phyloP scores from a whole-genome alignment of 495 filamentous ascomycete species.

The Aspergillus campestris region DNA sequence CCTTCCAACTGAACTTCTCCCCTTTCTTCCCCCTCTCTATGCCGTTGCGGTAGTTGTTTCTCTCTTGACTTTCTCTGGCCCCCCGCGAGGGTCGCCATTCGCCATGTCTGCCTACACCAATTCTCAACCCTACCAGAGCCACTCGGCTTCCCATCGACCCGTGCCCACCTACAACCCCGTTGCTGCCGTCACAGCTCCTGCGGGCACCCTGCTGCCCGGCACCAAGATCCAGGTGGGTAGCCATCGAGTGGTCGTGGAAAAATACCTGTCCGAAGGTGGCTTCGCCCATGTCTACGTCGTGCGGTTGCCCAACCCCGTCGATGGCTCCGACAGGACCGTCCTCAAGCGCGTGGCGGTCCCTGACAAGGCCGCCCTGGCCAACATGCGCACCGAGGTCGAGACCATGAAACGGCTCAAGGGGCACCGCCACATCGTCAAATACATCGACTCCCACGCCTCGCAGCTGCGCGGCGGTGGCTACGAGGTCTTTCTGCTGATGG shows the following conservation, averaged over 20 bases:
- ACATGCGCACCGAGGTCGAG: constrained; percentile 97
- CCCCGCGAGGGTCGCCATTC: constrained; percentile 18
- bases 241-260: constrained; percentile 92
- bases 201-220: constrained; percentile 84
- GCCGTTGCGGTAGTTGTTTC: constrained; percentile 12
- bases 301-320: constrained; percentile 65
- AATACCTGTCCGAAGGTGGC: constrained; percentile 95
- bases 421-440: constrained; percentile 90
- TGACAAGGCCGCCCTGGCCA: constrained; percentile 85
- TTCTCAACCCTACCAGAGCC: constrained; percentile 22
- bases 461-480: constrained; percentile 89
- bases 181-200: constrained; percentile 48
- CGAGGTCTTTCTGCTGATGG: constrained; percentile 97
- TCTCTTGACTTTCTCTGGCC: constrained; percentile 7
- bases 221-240: constrained; percentile 93
- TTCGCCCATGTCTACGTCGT: constrained; percentile 99
- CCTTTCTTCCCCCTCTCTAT: constrained; percentile 7
- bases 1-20: neutral
- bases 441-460: constrained; percentile 95
- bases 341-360: constrained; percentile 97
- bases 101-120: constrained; percentile 30
- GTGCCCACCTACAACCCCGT: constrained; percentile 32
- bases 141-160: constrained; percentile 23
- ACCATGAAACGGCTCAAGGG: constrained; percentile 99
- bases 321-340: constrained; percentile 79